These are phyloP conservation scores for Zygnema cylindricum DNA, from an alignment of 139 green algal species.

Conservation along the genomic window DNA sequence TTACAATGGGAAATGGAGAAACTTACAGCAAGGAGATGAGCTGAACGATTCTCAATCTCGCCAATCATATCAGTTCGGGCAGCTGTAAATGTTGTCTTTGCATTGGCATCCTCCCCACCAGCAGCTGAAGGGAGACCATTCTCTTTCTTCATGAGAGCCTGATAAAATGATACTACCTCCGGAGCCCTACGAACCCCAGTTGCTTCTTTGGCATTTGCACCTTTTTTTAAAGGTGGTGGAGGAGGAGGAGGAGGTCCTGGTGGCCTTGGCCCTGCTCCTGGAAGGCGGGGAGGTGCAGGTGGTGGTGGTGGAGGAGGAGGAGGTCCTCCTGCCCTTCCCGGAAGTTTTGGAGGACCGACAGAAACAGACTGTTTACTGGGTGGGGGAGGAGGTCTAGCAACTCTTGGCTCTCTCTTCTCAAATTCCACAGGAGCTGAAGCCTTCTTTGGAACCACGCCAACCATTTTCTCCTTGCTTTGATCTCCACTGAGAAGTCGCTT, in stretches of 20 bases:
- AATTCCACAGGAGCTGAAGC: neutral
- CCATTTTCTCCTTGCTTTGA: neutral
- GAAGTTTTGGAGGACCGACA: neutral
- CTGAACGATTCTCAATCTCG: constrained; percentile 62
- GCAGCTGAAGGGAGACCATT: constrained; percentile 18
- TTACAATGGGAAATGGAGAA: neutral
- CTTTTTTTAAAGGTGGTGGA: constrained; percentile 14
- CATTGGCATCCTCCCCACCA: neutral
- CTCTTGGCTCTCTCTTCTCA: constrained; percentile 27
- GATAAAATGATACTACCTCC: constrained; percentile 59
- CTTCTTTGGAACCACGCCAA: neutral
- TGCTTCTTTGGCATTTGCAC: neutral
- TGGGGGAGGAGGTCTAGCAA: constrained; percentile 21
- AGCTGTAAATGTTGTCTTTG: neutral
- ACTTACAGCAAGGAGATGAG: constrained; percentile 55
- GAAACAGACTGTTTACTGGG: neutral
- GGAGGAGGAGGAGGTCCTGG: constrained; percentile 37
- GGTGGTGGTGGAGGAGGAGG: constrained; percentile 3
- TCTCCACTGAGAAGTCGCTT: neutral
- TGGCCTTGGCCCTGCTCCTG: neutral
- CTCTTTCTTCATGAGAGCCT: constrained; percentile 51
- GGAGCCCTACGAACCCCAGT: constrained; percentile 48
- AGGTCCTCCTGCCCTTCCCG: neutral
- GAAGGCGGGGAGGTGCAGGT: neutral
- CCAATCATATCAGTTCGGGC: constrained; percentile 50